Evolutionary conservation across 164 flowering plant species (phyloP), one percentile per base, ranked within the genome.

Genomic region (Magnolia changhungtana): DNA sequence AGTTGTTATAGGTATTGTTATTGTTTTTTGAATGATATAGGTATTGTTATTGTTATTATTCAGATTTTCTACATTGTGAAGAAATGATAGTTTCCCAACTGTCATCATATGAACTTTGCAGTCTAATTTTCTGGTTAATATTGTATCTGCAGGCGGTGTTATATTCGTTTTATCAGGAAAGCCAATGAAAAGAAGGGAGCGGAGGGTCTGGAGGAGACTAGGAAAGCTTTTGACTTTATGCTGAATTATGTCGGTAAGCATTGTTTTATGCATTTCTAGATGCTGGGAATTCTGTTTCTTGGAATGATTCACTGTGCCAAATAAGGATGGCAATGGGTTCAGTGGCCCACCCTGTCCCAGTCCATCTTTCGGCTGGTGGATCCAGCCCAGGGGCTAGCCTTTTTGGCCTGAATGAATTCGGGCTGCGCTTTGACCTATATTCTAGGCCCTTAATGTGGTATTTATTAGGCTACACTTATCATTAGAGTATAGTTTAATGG

Each of bases 161-260:
- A 96, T 80, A 96, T 96, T 69, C 93, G 95, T 66, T 96, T 91
- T 83, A 93, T 96, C 63, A 86, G 92, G 83, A 93, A 91, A 82
- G 89, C 83, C 29, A 92, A 96, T 86, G 96, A 93, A 63, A 92
- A 86, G 84, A 96, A 87, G 82, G 99, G 97, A 20, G 76, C 79
- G 49, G 98, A 96, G 83, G 98, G 98, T 73, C 90, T 86, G 74
- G 99, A 92, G 82, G 99, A 96, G 86, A 93, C 98, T 11, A 90
- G 89, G 82, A 96, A 91, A 83, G 97, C 99, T 76, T 93, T 84
- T 87, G 98, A 93, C 71, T 96, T 93, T 87, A 93, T 96, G 99
- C 92, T 96, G 65, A 87, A 73, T 77, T 91, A 86, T 87, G 88
- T 96, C 78, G 99, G 99, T 95, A 69, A 31, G 90, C 79, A 37